Base-by-base conservation (phyloP, 345 rosid species). In the Syzygium aromaticum region DNA sequence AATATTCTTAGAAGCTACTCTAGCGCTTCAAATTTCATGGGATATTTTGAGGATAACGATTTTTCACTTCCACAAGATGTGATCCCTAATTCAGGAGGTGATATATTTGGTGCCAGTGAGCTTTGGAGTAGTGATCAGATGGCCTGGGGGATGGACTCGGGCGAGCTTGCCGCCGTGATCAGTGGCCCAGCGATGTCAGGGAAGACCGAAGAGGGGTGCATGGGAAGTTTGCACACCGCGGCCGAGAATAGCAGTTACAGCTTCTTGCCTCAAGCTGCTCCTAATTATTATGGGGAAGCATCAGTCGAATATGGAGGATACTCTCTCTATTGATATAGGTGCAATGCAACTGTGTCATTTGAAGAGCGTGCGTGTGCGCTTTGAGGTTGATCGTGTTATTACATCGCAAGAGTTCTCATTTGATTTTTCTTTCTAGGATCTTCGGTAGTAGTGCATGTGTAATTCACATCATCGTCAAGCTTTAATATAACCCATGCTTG, bases 101-200 rank as follows among this genome's bases (percentile, higher is more conserved):
- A 84, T 52, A 38, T 38, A 30, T 52, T 84, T 52, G 85, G 57
- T 6, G 28, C 85, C 80, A 87, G 88, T 77, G 90, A 90, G 33
- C 80, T 91, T 38, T 73, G 80, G 80, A 38, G 80, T 17, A 73
- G 80, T 10, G 80, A 73, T 73, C 80, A 33, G 46, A 88, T 40
- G 90, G 43, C 92, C 54, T 92, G 93, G 94, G 92, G 91, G 57
- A 87, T 92, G 86, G 88, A 90, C 89, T 91, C 91, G 1, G 91
- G 93, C 87, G 98, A 96, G 87, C 94, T 95, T 61, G 89, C 94
- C 52, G 90, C 94, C 54, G 91, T 94, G 89, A 90, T 93, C 88
- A 91, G 90, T 38, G 89, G 85, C 91, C 85, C 93, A 5, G 38
- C 93, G 46, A 61, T 86, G 87, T 80, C 88, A 88, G 88, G 30